Percentiles rank a stretch among this genome's conserved stretches.
Conservation (phyloP, 345 rosid genomes). For the Bretschneidera sinensis region DNA sequence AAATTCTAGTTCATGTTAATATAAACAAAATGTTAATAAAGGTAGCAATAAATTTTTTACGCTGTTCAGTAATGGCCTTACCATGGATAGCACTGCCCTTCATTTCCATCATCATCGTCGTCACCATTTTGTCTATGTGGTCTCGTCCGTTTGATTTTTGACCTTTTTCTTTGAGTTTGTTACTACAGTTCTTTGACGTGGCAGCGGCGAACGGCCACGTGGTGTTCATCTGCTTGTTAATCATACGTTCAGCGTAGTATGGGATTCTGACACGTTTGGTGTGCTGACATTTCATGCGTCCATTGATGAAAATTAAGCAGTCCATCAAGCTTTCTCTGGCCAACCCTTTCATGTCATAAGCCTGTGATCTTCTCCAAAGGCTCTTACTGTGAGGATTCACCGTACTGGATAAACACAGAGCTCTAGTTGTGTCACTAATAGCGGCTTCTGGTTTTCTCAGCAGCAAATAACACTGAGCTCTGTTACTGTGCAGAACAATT, state of each 20-base stretch:
- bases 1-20: too few relatives aligned
- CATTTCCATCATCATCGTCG: too few relatives aligned
- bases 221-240: conserved; percentile 58
- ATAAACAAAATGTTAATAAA: too few relatives aligned
- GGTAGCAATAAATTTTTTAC: too few relatives aligned
- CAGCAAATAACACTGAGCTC: conserved; percentile 73
- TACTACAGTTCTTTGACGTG: not conserved
- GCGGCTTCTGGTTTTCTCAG: conserved; percentile 48
- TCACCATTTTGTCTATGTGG: not conserved
- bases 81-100: too few relatives aligned
- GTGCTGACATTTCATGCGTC: conserved; percentile 22
- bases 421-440: conserved; percentile 75
- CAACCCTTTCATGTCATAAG: conserved; percentile 62
- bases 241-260: conserved; percentile 55
- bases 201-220: conserved; percentile 44
- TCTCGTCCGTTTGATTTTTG: not conserved
- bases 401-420: conserved; percentile 47
- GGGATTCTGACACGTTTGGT: conserved; percentile 38
- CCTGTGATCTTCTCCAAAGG: conserved; percentile 93
- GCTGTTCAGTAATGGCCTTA: too few relatives aligned
- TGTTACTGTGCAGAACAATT: conserved; percentile 63
- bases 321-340: conserved; percentile 80
- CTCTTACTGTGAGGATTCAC: conserved; percentile 55
- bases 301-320: conserved; percentile 53
- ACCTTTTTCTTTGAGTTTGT: not conserved